Base-by-base conservation (phyloP, 192 early-diverging fungal species). In the Lobosporangium transversale region DNA sequence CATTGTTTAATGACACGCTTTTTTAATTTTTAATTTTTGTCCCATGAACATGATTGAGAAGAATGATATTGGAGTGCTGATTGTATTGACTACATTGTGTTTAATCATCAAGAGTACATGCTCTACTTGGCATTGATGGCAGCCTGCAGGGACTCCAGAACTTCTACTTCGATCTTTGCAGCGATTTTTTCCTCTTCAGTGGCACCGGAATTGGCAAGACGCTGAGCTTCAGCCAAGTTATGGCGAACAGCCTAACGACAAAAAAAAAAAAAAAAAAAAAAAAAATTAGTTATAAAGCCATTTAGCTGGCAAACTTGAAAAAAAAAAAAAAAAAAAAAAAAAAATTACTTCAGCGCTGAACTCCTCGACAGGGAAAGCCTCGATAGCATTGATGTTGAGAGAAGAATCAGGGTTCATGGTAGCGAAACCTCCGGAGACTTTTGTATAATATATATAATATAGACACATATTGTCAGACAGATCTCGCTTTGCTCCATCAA, bases 351-450 rank as follows among this genome's bases (percentile, higher is more conserved):
- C 93, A 36, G 83, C 54, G 60, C 94, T 94, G 75, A 99, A 84
- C 30, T 98, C 90, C 62, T 95, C 93, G 14, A 99, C 76, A 43
- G 91, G 83, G 78, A 93, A 89, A 30, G 96, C 97, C 84, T 99
- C 97, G 24, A 95, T 83, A 52, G 95, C 97, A 79, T 96, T 98
- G 83, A 99, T 95, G 90, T 98, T 96, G 60, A 98, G 86, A 48
- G 92, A 85, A 14, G 94, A 97, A 83, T 99, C 94, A 52, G 94
- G 90, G 90, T 99, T 97, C 84, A 99, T 91, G 68, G 91, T 89
- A 54, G 95, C 94, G 80, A 99, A 99, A 27, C 97, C 97, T 66
- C 97, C 97, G 81, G 90, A 92, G 49, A 94, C 93, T 76, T 52
- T 21, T 6, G 5, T 4, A 29, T n/a, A 62, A 18, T 0, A 21